Conservation (phyloP, 2,329 filamentous ascomycete species). For the Arthrocladium fulminans region DNA sequence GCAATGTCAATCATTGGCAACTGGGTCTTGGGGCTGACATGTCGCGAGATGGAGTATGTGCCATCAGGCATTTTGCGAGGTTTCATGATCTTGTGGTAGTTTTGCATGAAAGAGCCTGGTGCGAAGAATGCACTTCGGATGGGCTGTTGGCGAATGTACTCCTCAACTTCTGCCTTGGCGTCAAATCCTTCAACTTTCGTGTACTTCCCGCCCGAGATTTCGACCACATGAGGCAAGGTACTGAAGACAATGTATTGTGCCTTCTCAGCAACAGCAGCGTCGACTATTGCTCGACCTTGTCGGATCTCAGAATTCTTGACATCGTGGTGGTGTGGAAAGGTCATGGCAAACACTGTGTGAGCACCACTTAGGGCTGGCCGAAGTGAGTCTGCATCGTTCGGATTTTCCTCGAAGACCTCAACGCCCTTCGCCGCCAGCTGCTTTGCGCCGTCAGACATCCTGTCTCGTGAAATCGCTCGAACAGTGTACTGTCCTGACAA, state of each 20-base stretch:
- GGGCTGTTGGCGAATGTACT: slow-evolving; percentile 43
- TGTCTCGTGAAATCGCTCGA: slow-evolving; percentile 48
- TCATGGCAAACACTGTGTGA: slow-evolving; percentile 45
- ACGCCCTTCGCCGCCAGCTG: slow-evolving; percentile 39
- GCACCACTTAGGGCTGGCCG: slow-evolving; percentile 38
- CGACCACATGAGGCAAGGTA: slow-evolving; percentile 16
- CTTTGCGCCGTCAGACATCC: slow-evolving; percentile 36
- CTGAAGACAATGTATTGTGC: slow-evolving; percentile 28
- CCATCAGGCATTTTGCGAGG: slow-evolving; percentile 24
- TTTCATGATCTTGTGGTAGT: slow-evolving; percentile 28
- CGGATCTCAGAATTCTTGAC: slow-evolving; percentile 20
- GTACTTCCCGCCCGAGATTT: slow-evolving; percentile 29
- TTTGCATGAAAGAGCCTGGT: slow-evolving; percentile 49
- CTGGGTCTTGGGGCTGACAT: slow-evolving; percentile 18
- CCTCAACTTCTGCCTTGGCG: slow-evolving; percentile 46
- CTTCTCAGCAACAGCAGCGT: slow-evolving; percentile 25
- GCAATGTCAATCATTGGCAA: slow-evolving; percentile 30
- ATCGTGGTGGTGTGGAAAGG: slow-evolving; percentile 18
- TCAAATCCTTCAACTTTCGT: slow-evolving; percentile 44
- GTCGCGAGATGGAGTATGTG: slow-evolving; percentile 22
- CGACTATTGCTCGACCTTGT: slow-evolving; percentile 25
- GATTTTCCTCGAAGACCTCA: slow-evolving; percentile 46
- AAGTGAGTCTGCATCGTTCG: slow-evolving; percentile 40
- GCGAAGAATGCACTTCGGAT: slow-evolving; percentile 46
- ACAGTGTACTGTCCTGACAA: slow-evolving; percentile 43